phyloP scores from a whole-genome alignment of 495 filamentous ascomycete genomes.

The Lasiosphaeria hispida region DNA sequence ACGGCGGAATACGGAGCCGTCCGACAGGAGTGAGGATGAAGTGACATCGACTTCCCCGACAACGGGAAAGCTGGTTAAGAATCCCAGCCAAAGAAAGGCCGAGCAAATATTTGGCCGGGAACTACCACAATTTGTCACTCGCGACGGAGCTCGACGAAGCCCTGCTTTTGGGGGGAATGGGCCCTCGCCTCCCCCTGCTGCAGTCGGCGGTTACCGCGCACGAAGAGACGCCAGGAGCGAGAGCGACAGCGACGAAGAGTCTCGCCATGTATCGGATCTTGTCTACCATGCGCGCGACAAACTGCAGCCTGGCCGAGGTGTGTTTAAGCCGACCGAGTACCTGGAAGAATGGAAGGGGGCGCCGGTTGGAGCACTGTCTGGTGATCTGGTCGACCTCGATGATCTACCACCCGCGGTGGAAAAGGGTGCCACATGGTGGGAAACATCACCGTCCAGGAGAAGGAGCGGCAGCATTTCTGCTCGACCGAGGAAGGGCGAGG shows the following conservation, averaged over 20 bases:
- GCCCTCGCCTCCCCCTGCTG: slow-evolving; percentile 2
- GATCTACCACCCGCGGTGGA: slow-evolving; percentile 34
- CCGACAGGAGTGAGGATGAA: slow-evolving; percentile 14
- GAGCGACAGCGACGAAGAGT: slow-evolving; percentile 21
- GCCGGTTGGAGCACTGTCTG: slow-evolving; percentile 49
- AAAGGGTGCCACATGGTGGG: slow-evolving; percentile 55
- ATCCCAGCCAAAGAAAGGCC: slow-evolving; percentile 28
- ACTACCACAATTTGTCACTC: slow-evolving; percentile 7
- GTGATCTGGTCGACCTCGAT: slow-evolving; percentile 48
- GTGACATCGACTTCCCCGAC: slow-evolving; percentile 11
- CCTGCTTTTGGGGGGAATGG: not conserved
- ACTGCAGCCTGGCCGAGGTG: slow-evolving; percentile 38
- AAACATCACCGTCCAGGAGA: slow-evolving; percentile 36
- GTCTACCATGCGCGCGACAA: slow-evolving; percentile 45
- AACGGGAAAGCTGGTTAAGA: slow-evolving; percentile 20
- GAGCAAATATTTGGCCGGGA: slow-evolving; percentile 28
- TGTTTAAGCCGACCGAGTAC: slow-evolving; percentile 46
- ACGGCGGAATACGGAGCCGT: not conserved
- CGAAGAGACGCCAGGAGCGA: slow-evolving; percentile 18
- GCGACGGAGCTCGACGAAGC: slow-evolving; percentile 6
- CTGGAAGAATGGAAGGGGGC: slow-evolving; percentile 60
- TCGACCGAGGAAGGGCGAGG: slow-evolving; percentile 41
- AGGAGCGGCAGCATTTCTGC: slow-evolving; percentile 36
- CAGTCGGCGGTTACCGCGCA: slow-evolving; percentile 9
- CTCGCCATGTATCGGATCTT: slow-evolving; percentile 42